These are phyloP conservation scores for Phytophthora quininea DNA, from an alignment of 352 stramenopile genomes.

Conservation along the genomic window DNA sequence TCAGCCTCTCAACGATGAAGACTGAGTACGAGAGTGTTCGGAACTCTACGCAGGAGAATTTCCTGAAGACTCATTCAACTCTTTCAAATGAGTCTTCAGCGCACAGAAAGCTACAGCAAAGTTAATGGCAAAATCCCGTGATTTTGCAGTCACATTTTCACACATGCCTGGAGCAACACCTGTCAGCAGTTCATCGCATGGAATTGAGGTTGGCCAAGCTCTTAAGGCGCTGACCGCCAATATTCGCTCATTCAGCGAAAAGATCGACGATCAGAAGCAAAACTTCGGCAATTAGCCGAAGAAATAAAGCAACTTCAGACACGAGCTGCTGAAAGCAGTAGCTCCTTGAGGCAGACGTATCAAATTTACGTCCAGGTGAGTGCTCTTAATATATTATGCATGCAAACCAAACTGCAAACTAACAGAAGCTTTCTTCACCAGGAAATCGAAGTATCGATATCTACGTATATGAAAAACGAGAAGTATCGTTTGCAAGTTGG, in stretches of 20 bases:
- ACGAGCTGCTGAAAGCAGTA: constrained; percentile 41
- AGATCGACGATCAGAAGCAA: constrained; percentile 47
- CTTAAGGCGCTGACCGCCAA: constrained; percentile 34
- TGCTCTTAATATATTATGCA: neutral
- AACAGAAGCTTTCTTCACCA: constrained; percentile 17
- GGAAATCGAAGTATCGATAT: constrained; percentile 81
- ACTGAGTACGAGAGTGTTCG: constrained; percentile 75
- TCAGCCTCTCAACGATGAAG: constrained; percentile 82
- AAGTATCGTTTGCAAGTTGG: constrained; percentile 84
- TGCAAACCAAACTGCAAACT: constrained; percentile 2
- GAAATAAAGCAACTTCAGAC: constrained; percentile 50
- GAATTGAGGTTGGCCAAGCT: constrained; percentile 39
- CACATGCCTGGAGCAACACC: constrained; percentile 31
- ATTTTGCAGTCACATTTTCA: constrained; percentile 41
- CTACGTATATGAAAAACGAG: constrained; percentile 86
- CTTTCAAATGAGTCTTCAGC: constrained; percentile 52
- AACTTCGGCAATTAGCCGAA: constrained; percentile 52
- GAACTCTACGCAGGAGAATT: constrained; percentile 65
- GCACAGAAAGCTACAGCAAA: constrained; percentile 68
- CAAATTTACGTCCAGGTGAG: constrained; percentile 68
- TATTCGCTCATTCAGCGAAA: constrained; percentile 34
- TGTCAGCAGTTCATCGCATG: constrained; percentile 21
- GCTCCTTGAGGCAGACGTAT: constrained; percentile 48
- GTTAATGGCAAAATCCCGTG: constrained; percentile 54
- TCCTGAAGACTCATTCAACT: constrained; percentile 50